Evolutionary conservation across 1,284 basidiomycete genomes (phyloP).

Genomic region (Austroboletus niveus): DNA sequence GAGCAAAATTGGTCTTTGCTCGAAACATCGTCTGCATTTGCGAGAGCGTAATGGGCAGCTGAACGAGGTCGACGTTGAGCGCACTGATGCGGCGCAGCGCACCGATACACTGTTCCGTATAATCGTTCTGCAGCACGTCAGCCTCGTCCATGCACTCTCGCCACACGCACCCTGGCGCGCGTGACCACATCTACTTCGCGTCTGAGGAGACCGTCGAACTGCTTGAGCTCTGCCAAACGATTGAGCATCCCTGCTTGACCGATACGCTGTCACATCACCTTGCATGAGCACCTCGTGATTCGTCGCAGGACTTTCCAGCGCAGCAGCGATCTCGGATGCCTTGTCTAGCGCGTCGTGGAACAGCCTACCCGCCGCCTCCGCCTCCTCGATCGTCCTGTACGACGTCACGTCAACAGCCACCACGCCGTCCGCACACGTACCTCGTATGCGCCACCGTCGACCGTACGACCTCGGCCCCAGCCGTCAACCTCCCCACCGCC

Average conservation of each 20-base stretch:
- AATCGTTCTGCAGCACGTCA: constrained; percentile 59
- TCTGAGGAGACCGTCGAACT: constrained; percentile 58
- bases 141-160: not conserved
- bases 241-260: not conserved
- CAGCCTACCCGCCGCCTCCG: constrained; percentile 49
- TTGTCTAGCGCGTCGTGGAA: constrained; percentile 59
- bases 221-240: constrained; percentile 53
- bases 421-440: constrained; percentile 33
- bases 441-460: constrained; percentile 44
- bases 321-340: constrained; percentile 50
- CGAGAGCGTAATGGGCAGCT: constrained; percentile 61
- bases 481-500: constrained; percentile 51
- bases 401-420: constrained; percentile 5
- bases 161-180: constrained; percentile 52
- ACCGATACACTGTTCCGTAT: constrained; percentile 67
- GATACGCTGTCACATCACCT: constrained; percentile 38
- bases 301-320: constrained; percentile 54
- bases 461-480: constrained; percentile 61
- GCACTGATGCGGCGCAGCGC: constrained; percentile 69
- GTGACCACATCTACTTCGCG: constrained; percentile 56
- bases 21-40: constrained; percentile 69
- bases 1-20: constrained; percentile 81
- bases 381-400: constrained; percentile 57
- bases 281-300: constrained; percentile 53
- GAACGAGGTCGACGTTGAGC: constrained; percentile 74